Evolutionary conservation across 2,329 filamentous ascomycete genomes (phyloP), one percentile per base, ranked within the genome.

Genomic region (Sclerotinia spermophila): DNA sequence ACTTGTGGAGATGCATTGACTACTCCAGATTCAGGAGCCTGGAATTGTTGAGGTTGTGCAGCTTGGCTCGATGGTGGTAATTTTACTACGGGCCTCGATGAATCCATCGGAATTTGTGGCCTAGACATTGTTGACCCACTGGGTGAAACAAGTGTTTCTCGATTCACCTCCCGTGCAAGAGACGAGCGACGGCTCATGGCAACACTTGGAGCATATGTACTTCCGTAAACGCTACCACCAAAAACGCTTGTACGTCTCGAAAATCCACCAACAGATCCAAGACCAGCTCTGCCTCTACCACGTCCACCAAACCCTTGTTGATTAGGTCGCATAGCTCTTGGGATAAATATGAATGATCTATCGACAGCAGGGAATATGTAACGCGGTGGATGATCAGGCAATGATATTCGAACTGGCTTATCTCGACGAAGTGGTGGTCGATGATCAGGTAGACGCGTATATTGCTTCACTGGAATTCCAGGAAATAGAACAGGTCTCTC

Each of bases 311-410:
- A 88, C 42, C 89, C 88, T 82, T 97, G 93, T 80, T 97, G 94
- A 79, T 97, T 97, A 21, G 96, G 96, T 75, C 96, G 89, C 83
- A 97, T 87, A 17, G 95, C 95, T 75, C 96, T 88, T 19, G 96
- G 96, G 72, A 99, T 99, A 82, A 99, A 99, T 77, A 97, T 97
- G 81, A 99, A 99, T 0, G 96, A 98, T 74, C 96, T 86, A 77
- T 97, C 94, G 61, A 88, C 85, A 2, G 94, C 92, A 8, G 96
- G 96, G 81, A 96, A 97, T 72, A 97, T 94, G 81, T 97, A 97
- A 73, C 92, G 89, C 48, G 93, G 92, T 19, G 89, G 84, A 73
- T 92, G 87, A 40, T 91, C 86, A 2, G 96, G 95, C 56, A 99
- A 85, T 13, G 94, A 97, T 75, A 99, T 93, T 66, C 96, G 91